These are phyloP conservation scores for Athelia psychrophila DNA, from an alignment of 1,284 basidiomycete genomes.

Conservation along the genomic window DNA sequence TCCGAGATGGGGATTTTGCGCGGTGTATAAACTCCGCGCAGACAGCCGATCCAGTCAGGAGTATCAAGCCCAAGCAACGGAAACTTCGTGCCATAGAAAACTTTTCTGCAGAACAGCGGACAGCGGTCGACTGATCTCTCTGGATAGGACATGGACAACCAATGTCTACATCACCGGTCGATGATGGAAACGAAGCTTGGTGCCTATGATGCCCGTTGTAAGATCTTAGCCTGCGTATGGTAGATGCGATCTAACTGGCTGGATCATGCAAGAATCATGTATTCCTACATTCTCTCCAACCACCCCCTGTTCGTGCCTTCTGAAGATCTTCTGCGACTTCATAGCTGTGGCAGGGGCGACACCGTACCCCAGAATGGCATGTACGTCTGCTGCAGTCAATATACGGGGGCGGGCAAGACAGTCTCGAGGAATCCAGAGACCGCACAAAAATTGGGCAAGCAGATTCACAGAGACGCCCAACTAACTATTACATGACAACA, in stretches of 20 bases:
- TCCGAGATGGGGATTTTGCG: slow-evolving; percentile 12
- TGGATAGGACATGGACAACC: slow-evolving; percentile 76
- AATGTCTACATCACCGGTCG: slow-evolving; percentile 73
- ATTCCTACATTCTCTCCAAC: slow-evolving; percentile 76
- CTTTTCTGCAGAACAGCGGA: slow-evolving; percentile 74
- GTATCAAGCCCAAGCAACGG: slow-evolving; percentile 35
- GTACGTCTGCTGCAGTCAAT: too few species aligned
- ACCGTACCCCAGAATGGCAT: too few species aligned
- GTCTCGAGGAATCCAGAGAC: too few species aligned
- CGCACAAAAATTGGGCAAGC: too few species aligned
- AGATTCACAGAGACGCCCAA: background rate
- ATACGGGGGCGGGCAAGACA: too few species aligned
- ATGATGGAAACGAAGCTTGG: slow-evolving; percentile 66
- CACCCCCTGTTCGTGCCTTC: slow-evolving; percentile 66
- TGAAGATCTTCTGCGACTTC: slow-evolving; percentile 70
- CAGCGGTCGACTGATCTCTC: slow-evolving; percentile 68
- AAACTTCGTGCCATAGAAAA: slow-evolving; percentile 74
- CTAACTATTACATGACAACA: slow-evolving; percentile 47
- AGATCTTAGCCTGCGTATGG: slow-evolving; percentile 59
- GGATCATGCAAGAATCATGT: slow-evolving; percentile 66
- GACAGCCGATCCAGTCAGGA: slow-evolving; percentile 20
- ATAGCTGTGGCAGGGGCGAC: too few species aligned
- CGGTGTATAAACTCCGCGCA: slow-evolving; percentile 19
- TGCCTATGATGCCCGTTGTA: slow-evolving; percentile 76
- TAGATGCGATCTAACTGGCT: slow-evolving; percentile 69